Base-by-base conservation (phyloP, 805 yeast genomes). In the Pichia nanzhaoensis region DNA sequence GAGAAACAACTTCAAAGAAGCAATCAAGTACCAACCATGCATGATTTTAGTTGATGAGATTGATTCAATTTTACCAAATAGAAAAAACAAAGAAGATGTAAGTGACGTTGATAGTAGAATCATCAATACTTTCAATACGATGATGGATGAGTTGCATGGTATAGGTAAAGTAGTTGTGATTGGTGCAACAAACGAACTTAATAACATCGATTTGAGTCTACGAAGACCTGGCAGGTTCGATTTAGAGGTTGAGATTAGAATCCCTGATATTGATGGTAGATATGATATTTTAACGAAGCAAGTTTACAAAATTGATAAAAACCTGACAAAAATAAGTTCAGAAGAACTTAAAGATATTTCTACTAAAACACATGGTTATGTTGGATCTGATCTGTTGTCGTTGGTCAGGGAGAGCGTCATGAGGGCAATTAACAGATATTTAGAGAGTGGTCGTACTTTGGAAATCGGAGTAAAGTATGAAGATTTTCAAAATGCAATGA, bases 131-230 rank as follows among this genome's bases (percentile, higher is more conserved):
- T 61, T 93, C 34, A 67, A 87, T 45, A 86, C 95, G 0, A 67
- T 85, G 60, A 76, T 87, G 83, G 95, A 87, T 59, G 84, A 86
- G 2, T 72, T 84, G 70, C 82, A 81, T 16, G 47, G 77, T 14
- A 66, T 80, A n/a, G 43, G 77, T 14, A 66, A 75, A 8, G 70
- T 81, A 42, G 70, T 84, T 8, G 87, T 85, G 3, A 74, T 81
- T 16, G 98, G 97, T 16, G 99, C 98, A 2, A 91, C 99, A 0
- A 93, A 91, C 59, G 74, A 97, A 55, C 95, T 96, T 0, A 96
- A 87, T 65, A 66, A 89, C 48, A 71, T 93, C 37, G 98, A 93
- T 61, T 89, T 87, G 55, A 95, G 96, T 1, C 69, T 93, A 44
- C 68, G 93, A 50, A 75, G 99, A 58, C 96, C 96, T 0, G 96